Conservation (phyloP, 2,329 filamentous ascomycete species). For the Epichloe gansuensis region DNA sequence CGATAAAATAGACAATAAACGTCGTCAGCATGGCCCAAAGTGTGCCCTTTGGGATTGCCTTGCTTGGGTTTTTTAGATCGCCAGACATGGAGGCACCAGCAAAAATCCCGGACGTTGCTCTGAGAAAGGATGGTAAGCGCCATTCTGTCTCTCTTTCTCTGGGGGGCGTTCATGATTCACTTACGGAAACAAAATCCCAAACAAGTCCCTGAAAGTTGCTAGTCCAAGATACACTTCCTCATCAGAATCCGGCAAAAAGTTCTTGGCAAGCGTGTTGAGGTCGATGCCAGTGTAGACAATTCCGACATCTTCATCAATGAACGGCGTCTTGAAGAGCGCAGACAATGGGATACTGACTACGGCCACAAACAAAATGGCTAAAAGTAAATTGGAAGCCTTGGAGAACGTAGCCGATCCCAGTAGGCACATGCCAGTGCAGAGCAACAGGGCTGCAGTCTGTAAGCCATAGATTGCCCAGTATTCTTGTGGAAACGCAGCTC, state of each 20-base stretch:
- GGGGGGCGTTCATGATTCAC: conserved; percentile 3
- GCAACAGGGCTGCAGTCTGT: conserved; percentile 54
- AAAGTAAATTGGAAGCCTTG: conserved; percentile 63
- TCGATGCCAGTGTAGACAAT: conserved; percentile 72
- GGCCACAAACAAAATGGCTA: conserved; percentile 57
- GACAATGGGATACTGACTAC: conserved; percentile 75
- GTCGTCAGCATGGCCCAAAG: conserved; percentile 65
- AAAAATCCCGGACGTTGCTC: conserved; percentile 43
- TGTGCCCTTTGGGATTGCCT: conserved; percentile 74
- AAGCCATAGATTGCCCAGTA: conserved; percentile 70
- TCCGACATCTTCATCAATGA: conserved; percentile 45
- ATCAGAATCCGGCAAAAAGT: conserved; percentile 57
- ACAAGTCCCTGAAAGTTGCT: conserved; percentile 66
- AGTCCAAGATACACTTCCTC: conserved; percentile 48
- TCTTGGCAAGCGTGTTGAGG: conserved; percentile 55
- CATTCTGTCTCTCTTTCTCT: conserved; percentile 12
- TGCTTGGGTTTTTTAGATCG: conserved; percentile 70
- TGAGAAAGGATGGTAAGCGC: conserved; percentile 8
- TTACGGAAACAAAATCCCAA: conserved; percentile 70
- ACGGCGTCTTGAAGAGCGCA: conserved; percentile 54
- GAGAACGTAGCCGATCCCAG: conserved; percentile 71
- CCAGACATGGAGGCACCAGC: conserved; percentile 83
- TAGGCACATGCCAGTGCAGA: conserved; percentile 65
- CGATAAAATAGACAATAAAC: conserved; percentile 60
- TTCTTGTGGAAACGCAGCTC: conserved; percentile 50